A percentile compares a stretch with the other conserved stretches of the same genome.
phyloP scores from a whole-genome alignment of 2,329 filamentous ascomycete genomes.

The Fusarium foetens region DNA sequence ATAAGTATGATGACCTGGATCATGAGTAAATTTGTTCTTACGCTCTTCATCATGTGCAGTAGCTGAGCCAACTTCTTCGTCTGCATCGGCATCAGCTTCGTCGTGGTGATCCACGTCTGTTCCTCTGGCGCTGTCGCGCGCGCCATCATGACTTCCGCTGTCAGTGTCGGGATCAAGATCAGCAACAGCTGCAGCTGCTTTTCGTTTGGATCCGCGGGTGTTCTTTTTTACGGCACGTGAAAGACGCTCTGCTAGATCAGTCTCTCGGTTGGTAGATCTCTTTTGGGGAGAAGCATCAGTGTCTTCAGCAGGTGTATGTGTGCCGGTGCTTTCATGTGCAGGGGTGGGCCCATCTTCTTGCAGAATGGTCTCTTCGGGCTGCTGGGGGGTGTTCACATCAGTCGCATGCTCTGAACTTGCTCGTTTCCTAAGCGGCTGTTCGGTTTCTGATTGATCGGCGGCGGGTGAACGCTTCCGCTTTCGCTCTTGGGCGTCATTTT shows the following conservation, averaged over 20 bases:
- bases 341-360: conserved; percentile 51
- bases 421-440: conserved; percentile 64
- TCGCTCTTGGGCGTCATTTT: conserved; percentile 52
- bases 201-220: conserved; percentile 56
- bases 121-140: conserved; percentile 49
- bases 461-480: conserved; percentile 63
- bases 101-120: conserved; percentile 59
- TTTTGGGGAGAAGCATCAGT: conserved; percentile 49
- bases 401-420: conserved; percentile 58
- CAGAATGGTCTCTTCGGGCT: conserved; percentile 47
- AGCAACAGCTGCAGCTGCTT: conserved; percentile 44
- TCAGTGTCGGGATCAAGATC: conserved; percentile 48
- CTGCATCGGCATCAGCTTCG: conserved; percentile 65
- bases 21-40: conserved; percentile 47
- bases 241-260: conserved; percentile 47
- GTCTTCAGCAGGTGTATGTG: conserved; percentile 59
- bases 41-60: conserved; percentile 73
- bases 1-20: conserved; percentile 36
- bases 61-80: conserved; percentile 68
- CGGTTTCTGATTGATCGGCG: conserved; percentile 56
- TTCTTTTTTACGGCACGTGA: conserved; percentile 52
- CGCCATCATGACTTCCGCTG: conserved; percentile 48
- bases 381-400: conserved; percentile 48
- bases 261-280: conserved; percentile 45
- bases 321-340: conserved; percentile 51